Percentiles rank a stretch among this genome's conserved stretches.
phyloP scores from a whole-genome alignment of 495 filamentous ascomycete genomes.

The Sabuloglossum arenarium region DNA sequence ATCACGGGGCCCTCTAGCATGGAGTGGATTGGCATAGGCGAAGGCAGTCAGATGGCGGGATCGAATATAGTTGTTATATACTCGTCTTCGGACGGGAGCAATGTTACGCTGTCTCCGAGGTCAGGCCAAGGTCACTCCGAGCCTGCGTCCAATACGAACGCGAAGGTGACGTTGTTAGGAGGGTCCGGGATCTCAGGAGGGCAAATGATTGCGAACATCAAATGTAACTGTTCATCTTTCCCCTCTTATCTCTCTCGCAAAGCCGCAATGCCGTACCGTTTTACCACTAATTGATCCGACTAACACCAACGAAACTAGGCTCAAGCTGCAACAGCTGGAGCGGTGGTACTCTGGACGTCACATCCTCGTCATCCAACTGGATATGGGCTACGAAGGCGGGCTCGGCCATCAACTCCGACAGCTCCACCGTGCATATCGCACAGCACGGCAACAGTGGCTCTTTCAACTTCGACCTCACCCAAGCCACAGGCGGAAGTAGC shows the following conservation, averaged over 20 bases:
- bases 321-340: constrained; percentile 35
- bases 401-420: constrained; percentile 30
- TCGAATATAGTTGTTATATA: constrained; percentile 54
- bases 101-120: constrained; percentile 49
- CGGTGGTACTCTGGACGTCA: constrained; percentile 26
- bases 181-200: constrained; percentile 35
- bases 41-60: constrained; percentile 37
- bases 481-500: constrained; percentile 29
- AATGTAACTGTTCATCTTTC: constrained; percentile 17
- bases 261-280: not conserved
- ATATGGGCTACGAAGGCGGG: constrained; percentile 46
- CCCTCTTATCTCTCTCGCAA: not conserved
- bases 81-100: constrained; percentile 27
- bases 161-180: constrained; percentile 30
- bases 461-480: constrained; percentile 35
- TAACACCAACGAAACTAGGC: constrained; percentile 17
- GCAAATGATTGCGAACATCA: constrained; percentile 43
- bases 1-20: constrained; percentile 35
- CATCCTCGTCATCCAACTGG: constrained; percentile 28
- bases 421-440: constrained; percentile 24
- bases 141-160: constrained; percentile 30
- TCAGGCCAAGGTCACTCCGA: constrained; percentile 27
- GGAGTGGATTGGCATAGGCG: constrained; percentile 46
- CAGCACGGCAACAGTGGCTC: constrained; percentile 33
- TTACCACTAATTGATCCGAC: not conserved